Base-by-base conservation (phyloP, 352 stramenopile species). In the Globisporangium acanthophoron region DNA sequence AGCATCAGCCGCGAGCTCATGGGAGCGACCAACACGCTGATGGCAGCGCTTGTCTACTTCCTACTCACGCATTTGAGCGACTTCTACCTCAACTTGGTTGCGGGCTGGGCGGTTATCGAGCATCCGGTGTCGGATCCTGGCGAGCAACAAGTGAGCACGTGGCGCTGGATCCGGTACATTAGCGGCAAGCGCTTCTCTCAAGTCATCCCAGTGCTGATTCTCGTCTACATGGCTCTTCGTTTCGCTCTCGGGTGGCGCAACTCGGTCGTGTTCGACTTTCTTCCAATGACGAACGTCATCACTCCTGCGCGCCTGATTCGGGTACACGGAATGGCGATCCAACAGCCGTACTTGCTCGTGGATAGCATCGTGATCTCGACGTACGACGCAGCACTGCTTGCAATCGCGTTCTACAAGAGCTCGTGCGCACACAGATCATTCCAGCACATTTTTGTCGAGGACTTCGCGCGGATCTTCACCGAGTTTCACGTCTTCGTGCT, bases 401-500 rank as follows among this genome's bases (percentile, higher is more conserved):
- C 16, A 1, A 52, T 70, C 24, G 58, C 67, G 3, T 56, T 59
- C 8, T 61, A 61, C 33, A 73, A 78, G 43, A 65, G 57, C 20
- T 58, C 50, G 18, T 69, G 62, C 16, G 65, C 67, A 12, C 59
- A 65, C n/a, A 44, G 35, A 24, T 63, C 70, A 3, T 81, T 77
- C 47, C 56, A 52, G 27, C 55, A 66, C 49, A 59, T 75, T 4
- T 81, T 78, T 31, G 54, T 81, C 21, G 61, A 65, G 16, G 67
- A 81, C 51, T 74, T 78, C 57, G 69, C 70, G 0, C 60, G 67
- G 1, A 54, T 69, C 5, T 75, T 77, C 59, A 77, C 69, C 24
- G 73, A 75, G 56, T 78, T 75, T 53, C 65, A 66, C 35, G 50
- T 81, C 31, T 78, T 81, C 29, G 71, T 81, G 39, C 49, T 76